Percentiles rank a stretch among this genome's conserved stretches.
Evolutionary conservation across 192 early-diverging fungal species (phyloP).

Genomic region (Geosiphon pyriformis): DNA sequence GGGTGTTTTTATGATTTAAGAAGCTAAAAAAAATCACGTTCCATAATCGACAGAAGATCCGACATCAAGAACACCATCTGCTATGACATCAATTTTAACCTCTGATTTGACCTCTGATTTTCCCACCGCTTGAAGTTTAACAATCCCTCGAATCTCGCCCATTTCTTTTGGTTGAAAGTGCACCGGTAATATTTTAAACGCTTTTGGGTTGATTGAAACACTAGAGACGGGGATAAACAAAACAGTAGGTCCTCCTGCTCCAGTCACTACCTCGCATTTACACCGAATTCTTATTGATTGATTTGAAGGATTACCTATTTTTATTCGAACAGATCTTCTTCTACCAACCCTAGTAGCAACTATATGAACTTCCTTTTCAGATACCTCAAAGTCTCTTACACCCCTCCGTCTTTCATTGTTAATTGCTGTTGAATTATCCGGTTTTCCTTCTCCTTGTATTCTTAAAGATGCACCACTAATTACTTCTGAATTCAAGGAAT

Average conservation of each 20-base stretch:
- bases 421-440: background rate
- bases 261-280: conserved; percentile 13
- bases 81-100: conserved; percentile 8
- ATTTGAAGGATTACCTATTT: conserved; percentile 20
- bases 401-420: background rate
- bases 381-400: conserved; percentile 18
- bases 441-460: conserved; percentile 24
- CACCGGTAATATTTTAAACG: conserved; percentile 13
- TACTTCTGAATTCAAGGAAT: conserved; percentile 16
- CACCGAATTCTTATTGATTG: conserved; percentile 21
- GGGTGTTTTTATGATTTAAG: no score
- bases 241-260: background rate
- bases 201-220: conserved; percentile 21
- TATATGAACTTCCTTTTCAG: conserved; percentile 12
- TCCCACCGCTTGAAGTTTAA: conserved; percentile 18
- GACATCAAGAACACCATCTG: conserved; percentile 10
- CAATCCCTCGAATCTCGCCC: conserved; percentile 13
- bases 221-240: conserved; percentile 20
- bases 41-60: background rate
- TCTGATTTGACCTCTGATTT: conserved; percentile 9
- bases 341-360: conserved; percentile 19
- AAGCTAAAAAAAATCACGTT: no score
- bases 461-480: conserved; percentile 13
- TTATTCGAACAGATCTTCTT: conserved; percentile 18
- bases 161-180: conserved; percentile 19